Conservation (phyloP, 106 monocot species). For the Apostasia ramifera region DNA sequence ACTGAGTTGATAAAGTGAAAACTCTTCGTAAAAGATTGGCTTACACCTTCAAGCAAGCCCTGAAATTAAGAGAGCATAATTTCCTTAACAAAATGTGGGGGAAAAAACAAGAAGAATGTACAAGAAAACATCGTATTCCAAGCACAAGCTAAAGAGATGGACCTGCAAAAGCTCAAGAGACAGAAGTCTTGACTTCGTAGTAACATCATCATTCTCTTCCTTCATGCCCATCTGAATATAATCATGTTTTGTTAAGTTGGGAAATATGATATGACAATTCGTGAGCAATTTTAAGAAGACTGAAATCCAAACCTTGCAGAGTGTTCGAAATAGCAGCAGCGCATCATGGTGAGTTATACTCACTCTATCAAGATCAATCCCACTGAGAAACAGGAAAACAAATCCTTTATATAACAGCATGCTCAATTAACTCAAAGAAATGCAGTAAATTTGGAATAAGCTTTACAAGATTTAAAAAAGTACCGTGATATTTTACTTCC, state of each 20-base stretch:
- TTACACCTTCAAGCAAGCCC: slow-evolving; percentile 93
- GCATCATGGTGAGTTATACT: slow-evolving; percentile 87
- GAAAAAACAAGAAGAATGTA: not conserved
- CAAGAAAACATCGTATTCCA: not conserved
- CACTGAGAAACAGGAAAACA: slow-evolving; percentile 33
- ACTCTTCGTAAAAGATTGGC: slow-evolving; percentile 83
- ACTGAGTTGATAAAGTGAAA: slow-evolving; percentile 98
- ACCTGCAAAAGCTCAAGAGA: slow-evolving; percentile 99
- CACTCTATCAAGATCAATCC: slow-evolving; percentile 91
- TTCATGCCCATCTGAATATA: slow-evolving; percentile 93
- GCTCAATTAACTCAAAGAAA: not conserved
- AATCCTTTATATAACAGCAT: not conserved
- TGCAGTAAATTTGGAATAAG: not conserved
- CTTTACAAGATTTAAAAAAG: slow-evolving; percentile 9
- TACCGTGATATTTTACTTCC: slow-evolving; percentile 74
- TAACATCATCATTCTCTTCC: slow-evolving; percentile 89
- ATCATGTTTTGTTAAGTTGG: not conserved
- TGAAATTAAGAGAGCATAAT: slow-evolving; percentile 16
- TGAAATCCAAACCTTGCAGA: slow-evolving; percentile 77
- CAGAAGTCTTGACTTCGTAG: slow-evolving; percentile 81
- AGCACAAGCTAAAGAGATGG: slow-evolving; percentile 5
- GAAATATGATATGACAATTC: slow-evolving; percentile 1
- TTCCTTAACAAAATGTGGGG: not conserved
- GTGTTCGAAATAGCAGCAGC: slow-evolving; percentile 82
- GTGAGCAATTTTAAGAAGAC: slow-evolving; percentile 7